phyloP scores from a whole-genome alignment of 352 stramenopile species.

The Pythium sp. region DNA sequence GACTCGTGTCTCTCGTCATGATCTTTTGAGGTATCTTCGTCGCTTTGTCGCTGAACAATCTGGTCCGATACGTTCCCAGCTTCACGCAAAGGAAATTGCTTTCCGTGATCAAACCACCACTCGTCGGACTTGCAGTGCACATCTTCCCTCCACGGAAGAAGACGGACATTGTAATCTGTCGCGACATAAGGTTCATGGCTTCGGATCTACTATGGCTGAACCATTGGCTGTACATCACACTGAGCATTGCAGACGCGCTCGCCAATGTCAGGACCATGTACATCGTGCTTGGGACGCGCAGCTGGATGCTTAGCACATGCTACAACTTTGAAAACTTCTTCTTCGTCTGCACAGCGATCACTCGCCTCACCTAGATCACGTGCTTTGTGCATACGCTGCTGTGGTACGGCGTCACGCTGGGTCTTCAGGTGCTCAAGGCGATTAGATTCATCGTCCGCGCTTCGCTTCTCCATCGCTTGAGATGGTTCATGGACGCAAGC shows the following conservation, averaged over 20 bases:
- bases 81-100: constrained; percentile 23
- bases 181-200: constrained; percentile 38
- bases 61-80: constrained; percentile 41
- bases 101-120: constrained; percentile 26
- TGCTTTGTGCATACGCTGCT: constrained; percentile 39
- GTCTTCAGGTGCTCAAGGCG: constrained; percentile 41
- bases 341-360: constrained; percentile 44
- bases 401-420: constrained; percentile 28
- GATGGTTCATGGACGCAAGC: background rate
- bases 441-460: constrained; percentile 6
- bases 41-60: constrained; percentile 27
- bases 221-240: constrained; percentile 57
- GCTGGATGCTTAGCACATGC: constrained; percentile 47
- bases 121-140: constrained; percentile 35
- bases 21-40: constrained; percentile 41
- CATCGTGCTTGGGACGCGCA: constrained; percentile 36
- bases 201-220: constrained; percentile 65
- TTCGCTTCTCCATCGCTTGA: background rate
- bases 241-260: constrained; percentile 51
- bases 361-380: constrained; percentile 48
- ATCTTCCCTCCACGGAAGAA: constrained; percentile 27
- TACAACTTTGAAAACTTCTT: constrained; percentile 44
- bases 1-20: constrained; percentile 41
- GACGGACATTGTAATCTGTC: constrained; percentile 32
- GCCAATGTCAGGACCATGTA: constrained; percentile 43